Percentiles rank a stretch among this genome's conserved stretches.
Conservation (phyloP, 495 filamentous ascomycete species). For the Podospora pseudocomata region DNA sequence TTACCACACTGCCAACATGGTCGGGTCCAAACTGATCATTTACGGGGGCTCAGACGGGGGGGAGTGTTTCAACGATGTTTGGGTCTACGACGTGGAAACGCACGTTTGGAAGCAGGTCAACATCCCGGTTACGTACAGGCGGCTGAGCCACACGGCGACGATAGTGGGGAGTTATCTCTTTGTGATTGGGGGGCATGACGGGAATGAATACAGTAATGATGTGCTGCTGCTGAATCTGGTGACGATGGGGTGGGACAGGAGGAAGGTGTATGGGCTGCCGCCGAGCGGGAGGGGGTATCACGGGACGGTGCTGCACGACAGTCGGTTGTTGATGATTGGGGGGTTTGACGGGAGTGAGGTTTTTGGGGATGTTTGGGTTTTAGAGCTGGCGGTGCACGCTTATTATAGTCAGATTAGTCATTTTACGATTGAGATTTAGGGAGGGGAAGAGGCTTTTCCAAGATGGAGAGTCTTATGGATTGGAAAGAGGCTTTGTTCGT, state of each 20-base stretch:
- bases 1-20: slow-evolving; percentile 68
- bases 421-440: slow-evolving; percentile 61
- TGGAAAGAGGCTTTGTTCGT: not conserved
- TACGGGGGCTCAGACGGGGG: slow-evolving; percentile 63
- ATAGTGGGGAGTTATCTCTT: slow-evolving; percentile 65
- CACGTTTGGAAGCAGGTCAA: slow-evolving; percentile 51
- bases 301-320: slow-evolving; percentile 59
- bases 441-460: no score
- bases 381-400: slow-evolving; percentile 61
- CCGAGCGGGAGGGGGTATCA: slow-evolving; percentile 62
- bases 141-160: slow-evolving; percentile 61
- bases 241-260: slow-evolving; percentile 64
- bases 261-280: slow-evolving; percentile 58
- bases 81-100: slow-evolving; percentile 62
- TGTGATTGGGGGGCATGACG: slow-evolving; percentile 63
- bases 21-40: slow-evolving; percentile 63
- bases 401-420: slow-evolving; percentile 68
- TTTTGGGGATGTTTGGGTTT: slow-evolving; percentile 59
- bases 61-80: slow-evolving; percentile 65
- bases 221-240: slow-evolving; percentile 63
- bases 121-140: slow-evolving; percentile 52
- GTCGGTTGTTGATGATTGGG: slow-evolving; percentile 55
- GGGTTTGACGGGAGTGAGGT: slow-evolving; percentile 63
- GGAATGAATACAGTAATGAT: slow-evolving; percentile 62
- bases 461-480: no score